Evolutionary conservation across 805 yeast species (phyloP).

Genomic region (Lachancea nothofagi): DNA sequence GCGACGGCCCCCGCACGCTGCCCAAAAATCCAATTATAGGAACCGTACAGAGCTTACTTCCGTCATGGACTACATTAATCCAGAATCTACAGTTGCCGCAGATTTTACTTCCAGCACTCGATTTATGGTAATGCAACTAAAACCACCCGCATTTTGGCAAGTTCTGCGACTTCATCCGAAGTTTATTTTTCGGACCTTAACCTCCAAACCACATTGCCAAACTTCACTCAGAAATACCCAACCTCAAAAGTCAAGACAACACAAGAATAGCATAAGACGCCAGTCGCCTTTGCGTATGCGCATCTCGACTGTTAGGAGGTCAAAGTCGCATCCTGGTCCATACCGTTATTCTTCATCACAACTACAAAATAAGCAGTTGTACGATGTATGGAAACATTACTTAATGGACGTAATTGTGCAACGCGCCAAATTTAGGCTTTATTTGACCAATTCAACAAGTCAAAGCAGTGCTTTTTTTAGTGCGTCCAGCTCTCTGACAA

Average conservation of each 20-base stretch:
- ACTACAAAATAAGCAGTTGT: slow-evolving; percentile 10
- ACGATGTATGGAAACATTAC: slow-evolving; percentile 33
- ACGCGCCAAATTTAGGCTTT: slow-evolving; percentile 31
- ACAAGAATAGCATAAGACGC: slow-evolving; percentile 7
- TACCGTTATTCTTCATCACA: neutral
- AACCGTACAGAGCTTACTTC: slow-evolving; percentile 20
- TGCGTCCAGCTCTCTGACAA: neutral
- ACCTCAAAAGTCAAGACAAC: neutral
- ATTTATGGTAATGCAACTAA: slow-evolving; percentile 3
- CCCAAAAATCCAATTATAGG: slow-evolving; percentile 9
- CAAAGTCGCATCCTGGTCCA: slow-evolving; percentile 15
- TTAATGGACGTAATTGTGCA: slow-evolving; percentile 29
- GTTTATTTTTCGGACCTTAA: neutral
- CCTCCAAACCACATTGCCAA: neutral
- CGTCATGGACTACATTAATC: slow-evolving; percentile 19
- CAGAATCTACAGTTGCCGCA: slow-evolving; percentile 10
- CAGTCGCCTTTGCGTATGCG: neutral
- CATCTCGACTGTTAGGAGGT: slow-evolving; percentile 7
- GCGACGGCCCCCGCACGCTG: slow-evolving; percentile 1
- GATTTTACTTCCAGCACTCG: slow-evolving; percentile 12
- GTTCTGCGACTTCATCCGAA: slow-evolving; percentile 6
- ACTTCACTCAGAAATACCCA: neutral
- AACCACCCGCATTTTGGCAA: slow-evolving; percentile 4
- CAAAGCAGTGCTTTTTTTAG: neutral
- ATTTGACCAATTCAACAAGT: slow-evolving; percentile 1